Evolutionary conservation across 495 filamentous ascomycete genomes (phyloP), one percentile per base, ranked within the genome.

Genomic region (Penicillium robsamsonii): DNA sequence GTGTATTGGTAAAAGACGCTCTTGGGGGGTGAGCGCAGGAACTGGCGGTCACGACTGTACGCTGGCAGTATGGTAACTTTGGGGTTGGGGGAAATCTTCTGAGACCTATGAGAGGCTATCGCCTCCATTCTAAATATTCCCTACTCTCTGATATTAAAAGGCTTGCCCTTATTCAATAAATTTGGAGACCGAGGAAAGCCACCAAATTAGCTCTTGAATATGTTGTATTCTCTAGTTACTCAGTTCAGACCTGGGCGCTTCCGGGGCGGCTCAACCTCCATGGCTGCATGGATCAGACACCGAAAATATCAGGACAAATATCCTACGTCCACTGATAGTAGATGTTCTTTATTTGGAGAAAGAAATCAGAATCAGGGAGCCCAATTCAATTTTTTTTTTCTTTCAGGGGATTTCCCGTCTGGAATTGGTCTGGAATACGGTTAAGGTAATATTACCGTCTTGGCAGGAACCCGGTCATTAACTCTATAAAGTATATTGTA

Each of bases 401-500:
- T 48, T 50, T 59, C 53, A 58, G 60, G 60, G 50, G 58, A 50
- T 41, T 35, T 45, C 20, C 48, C 56, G 59, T 56, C 61, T 64
- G 50, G 54, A 65, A 57, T 67, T 54, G 58, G 56, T 56, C 63
- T 65, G 62, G 65, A 65, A 68, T 68, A 62, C 56, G 57, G 51
- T 62, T 61, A 56, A 64, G 61, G 64, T 67, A 68, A 65, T 43
- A 61, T 63, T 65, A 58, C 59, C 29, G 46, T 46, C 59, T 65
- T 65, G 64, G 64, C 58, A 52, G 50, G 50, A 40, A 42, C 25
- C 35, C 10, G 45, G 30, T 33, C 11, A 45, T 45, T 27, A 13
- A 46, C 33, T 37, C 33, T 37, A 37, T 37, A 8, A 37, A 37
- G 33, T 46, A 29, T 22, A 17, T 42, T 42, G 17, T 48, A 31